Percentiles rank a stretch among this genome's conserved stretches.
Conservation (phyloP, 495 filamentous ascomycete species). For the Hypoxylon cercidicola region DNA sequence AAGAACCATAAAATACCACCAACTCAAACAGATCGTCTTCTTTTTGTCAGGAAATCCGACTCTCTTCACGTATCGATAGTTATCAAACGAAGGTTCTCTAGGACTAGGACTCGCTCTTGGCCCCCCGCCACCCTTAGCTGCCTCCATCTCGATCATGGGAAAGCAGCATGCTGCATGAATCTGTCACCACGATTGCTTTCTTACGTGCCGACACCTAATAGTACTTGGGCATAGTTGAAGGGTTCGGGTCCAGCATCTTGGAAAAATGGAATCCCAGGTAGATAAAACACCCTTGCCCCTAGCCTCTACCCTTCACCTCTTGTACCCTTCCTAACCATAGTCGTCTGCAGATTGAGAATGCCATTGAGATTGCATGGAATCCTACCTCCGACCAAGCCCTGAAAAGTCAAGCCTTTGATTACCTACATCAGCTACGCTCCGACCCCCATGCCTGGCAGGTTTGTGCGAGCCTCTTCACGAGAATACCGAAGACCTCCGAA, state of each 20-base stretch:
- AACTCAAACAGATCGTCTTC: background rate
- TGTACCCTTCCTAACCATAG: constrained; percentile 1
- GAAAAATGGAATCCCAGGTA: constrained; percentile 52
- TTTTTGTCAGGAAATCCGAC: background rate
- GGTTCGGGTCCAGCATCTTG: constrained; percentile 41
- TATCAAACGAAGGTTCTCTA: background rate
- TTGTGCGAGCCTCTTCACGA: constrained; percentile 84
- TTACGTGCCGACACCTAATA: constrained; percentile 27
- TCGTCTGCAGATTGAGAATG: constrained; percentile 78
- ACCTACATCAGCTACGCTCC: constrained; percentile 80
- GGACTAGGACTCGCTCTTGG: too few species aligned
- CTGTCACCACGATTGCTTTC: constrained; percentile 14
- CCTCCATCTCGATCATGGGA: constrained; percentile 25
- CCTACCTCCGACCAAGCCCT: constrained; percentile 76
- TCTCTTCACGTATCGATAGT: background rate
- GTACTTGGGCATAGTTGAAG: constrained; percentile 32
- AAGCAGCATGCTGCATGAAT: constrained; percentile 43
- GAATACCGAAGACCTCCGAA: constrained; percentile 80
- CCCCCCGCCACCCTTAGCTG: constrained; percentile 2
- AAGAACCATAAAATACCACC: too few species aligned
- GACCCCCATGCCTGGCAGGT: constrained; percentile 86
- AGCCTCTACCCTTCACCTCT: constrained; percentile 4
- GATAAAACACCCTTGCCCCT: too few species aligned
- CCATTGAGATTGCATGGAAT: constrained; percentile 90
- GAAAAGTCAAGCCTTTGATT: constrained; percentile 87